These are phyloP conservation scores for Colletotrichum ledebouriae DNA, from an alignment of 2,329 filamentous ascomycete genomes.

Conservation along the genomic window DNA sequence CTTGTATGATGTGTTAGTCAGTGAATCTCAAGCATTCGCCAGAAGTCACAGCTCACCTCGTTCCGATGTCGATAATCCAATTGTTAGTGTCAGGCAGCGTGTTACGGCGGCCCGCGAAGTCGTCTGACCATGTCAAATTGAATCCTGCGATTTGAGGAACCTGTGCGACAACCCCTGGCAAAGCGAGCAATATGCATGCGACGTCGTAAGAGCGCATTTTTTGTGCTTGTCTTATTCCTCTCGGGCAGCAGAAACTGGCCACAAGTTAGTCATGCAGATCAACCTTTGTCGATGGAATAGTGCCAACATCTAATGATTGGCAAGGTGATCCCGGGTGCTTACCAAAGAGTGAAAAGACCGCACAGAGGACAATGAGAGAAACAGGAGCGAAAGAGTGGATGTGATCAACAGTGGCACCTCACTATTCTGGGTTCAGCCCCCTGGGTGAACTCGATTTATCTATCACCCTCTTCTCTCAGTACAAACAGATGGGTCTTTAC, in stretches of 20 bases:
- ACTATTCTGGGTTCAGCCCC: too few species aligned
- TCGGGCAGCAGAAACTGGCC: too few species aligned
- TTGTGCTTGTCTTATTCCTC: neutral
- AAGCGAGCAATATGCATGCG: neutral
- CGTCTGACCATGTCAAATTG: slow-evolving; percentile 57
- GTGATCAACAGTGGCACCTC: neutral
- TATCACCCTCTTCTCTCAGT: neutral
- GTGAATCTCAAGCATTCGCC: too few species aligned
- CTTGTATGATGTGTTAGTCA: neutral
- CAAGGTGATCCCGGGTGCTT: too few species aligned
- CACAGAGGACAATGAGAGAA: neutral
- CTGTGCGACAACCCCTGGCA: slow-evolving; percentile 1
- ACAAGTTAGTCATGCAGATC: too few species aligned
- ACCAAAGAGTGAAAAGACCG: neutral
- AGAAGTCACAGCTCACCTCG: slow-evolving; percentile 38
- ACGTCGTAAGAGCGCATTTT: slow-evolving; percentile 7
- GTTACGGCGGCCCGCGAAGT: slow-evolving; percentile 55
- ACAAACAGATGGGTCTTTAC: neutral
- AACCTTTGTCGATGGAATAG: too few species aligned
- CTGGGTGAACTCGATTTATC: neutral
- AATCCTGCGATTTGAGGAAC: slow-evolving; percentile 48
- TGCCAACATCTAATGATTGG: too few species aligned
- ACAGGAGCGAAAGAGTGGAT: neutral
- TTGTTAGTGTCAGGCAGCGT: slow-evolving; percentile 52
- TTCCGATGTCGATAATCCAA: slow-evolving; percentile 61